phyloP scores from a whole-genome alignment of 257 asterid species.

The Solanum lignicaule region DNA sequence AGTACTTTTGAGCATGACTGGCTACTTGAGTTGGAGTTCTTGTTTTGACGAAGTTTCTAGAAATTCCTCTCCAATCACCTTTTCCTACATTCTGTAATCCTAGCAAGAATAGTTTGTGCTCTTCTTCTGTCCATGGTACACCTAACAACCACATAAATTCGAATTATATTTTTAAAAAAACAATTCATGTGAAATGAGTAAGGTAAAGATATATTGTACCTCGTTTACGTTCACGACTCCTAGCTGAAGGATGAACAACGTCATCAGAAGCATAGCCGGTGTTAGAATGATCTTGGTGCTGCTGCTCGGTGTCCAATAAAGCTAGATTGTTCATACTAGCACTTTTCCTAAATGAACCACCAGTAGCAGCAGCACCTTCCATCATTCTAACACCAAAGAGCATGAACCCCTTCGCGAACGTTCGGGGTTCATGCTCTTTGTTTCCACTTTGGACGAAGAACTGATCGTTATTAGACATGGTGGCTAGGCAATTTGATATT shows the following conservation, averaged over 20 bases:
- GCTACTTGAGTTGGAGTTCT: slow-evolving; percentile 98
- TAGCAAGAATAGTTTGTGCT: slow-evolving; percentile 67
- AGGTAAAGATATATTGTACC: slow-evolving; percentile 20
- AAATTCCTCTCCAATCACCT: slow-evolving; percentile 99
- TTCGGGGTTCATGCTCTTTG: background rate
- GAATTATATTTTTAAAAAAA: background rate
- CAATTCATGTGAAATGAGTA: background rate
- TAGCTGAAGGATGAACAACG: slow-evolving; percentile 85
- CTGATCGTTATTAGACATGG: slow-evolving; percentile 12
- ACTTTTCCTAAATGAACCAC: slow-evolving; percentile 58
- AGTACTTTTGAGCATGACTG: slow-evolving; percentile 96
- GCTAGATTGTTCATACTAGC: slow-evolving; percentile 84
- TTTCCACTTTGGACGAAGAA: slow-evolving; percentile 9
- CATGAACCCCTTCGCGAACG: slow-evolving; percentile 51
- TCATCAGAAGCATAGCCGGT: slow-evolving; percentile 90
- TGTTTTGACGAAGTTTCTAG: slow-evolving; percentile 82
- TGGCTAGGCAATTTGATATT: background rate
- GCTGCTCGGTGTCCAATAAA: slow-evolving; percentile 25
- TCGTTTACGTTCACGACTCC: slow-evolving; percentile 73
- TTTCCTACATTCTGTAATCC: slow-evolving; percentile 93
- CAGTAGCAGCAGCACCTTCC: slow-evolving; percentile 55
- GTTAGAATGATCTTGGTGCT: slow-evolving; percentile 41
- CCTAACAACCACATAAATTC: slow-evolving; percentile 25
- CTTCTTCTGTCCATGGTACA: slow-evolving; percentile 97
- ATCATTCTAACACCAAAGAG: slow-evolving; percentile 81